phyloP scores from a whole-genome alignment of 139 green algal genomes.

The Haematococcus sp. region DNA sequence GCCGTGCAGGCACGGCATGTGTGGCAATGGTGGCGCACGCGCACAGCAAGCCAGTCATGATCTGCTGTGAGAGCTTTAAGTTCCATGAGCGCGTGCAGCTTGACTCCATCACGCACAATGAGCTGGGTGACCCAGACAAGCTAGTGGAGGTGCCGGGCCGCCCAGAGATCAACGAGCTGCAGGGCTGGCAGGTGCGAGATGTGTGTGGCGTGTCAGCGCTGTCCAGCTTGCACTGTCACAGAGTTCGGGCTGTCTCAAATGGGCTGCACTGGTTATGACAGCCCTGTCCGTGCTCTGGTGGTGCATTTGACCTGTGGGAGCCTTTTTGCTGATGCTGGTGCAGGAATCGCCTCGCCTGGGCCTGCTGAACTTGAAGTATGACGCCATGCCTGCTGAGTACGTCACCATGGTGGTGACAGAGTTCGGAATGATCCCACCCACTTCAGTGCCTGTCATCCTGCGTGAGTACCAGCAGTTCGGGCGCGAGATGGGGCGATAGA shows the following conservation, averaged over 20 bases:
- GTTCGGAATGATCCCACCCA: constrained; percentile 88
- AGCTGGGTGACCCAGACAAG: constrained; percentile 82
- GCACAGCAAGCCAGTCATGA: constrained; percentile 82
- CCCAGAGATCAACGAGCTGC: constrained; percentile 30
- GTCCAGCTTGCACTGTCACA: not conserved
- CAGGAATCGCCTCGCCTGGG: constrained; percentile 43
- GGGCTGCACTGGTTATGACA: too few relatives aligned
- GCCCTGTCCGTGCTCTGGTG: too few relatives aligned
- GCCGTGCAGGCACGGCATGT: constrained; percentile 74
- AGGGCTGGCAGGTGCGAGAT: constrained; percentile 17
- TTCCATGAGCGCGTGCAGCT: constrained; percentile 91
- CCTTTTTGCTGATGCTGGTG: too few relatives aligned
- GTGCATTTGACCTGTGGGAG: too few relatives aligned
- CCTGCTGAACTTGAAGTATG: constrained; percentile 94
- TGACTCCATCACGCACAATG: constrained; percentile 93
- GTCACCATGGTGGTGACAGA: constrained; percentile 93
- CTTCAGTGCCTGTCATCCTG: constrained; percentile 89
- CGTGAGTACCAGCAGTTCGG: constrained; percentile 68
- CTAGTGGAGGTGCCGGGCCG: constrained; percentile 45
- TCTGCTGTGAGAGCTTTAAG: constrained; percentile 96
- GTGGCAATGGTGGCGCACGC: constrained; percentile 81
- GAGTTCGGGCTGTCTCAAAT: constrained; percentile 4
- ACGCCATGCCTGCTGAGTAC: constrained; percentile 89
- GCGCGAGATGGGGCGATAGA: not conserved
- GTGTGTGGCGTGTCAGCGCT: not conserved